phyloP scores from a whole-genome alignment of 164 flowering plant species.

The Kalanchoe fedtschenkoi region DNA sequence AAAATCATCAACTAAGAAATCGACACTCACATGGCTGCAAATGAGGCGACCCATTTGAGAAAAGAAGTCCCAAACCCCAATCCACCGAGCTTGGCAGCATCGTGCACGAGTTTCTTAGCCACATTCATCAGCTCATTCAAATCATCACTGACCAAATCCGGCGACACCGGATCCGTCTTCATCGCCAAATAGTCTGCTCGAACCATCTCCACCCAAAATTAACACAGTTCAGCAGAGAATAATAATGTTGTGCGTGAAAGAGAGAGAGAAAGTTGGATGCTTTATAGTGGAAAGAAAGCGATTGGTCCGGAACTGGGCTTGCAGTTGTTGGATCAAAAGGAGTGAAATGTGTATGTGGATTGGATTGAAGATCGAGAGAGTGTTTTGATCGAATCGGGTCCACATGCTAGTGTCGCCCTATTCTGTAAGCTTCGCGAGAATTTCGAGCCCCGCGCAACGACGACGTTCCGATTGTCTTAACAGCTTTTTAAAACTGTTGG shows the following conservation, averaged over 20 bases:
- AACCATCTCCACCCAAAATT: constrained; percentile 25
- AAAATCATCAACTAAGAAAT: neutral
- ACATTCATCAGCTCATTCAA: constrained; percentile 43
- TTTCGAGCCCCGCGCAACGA: too few species aligned
- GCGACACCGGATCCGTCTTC: constrained; percentile 17
- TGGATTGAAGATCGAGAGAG: neutral
- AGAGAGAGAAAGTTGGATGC: neutral
- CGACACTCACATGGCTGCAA: constrained; percentile 50
- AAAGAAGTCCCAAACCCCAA: constrained; percentile 47
- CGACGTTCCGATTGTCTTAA: neutral
- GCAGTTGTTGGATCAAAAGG: too few species aligned
- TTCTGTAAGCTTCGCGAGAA: neutral
- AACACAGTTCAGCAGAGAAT: neutral
- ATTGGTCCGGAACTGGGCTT: neutral
- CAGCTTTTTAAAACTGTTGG: neutral
- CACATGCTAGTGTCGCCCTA: neutral
- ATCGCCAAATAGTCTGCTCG: constrained; percentile 37
- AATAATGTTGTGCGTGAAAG: too few species aligned
- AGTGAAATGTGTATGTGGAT: too few species aligned
- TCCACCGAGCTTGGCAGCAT: constrained; percentile 39
- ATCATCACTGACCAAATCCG: constrained; percentile 32
- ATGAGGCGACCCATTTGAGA: constrained; percentile 63
- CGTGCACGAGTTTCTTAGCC: constrained; percentile 31
- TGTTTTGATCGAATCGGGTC: neutral
- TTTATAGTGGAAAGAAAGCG: neutral